phyloP scores from a whole-genome alignment of 139 green algal species.

The Auxenochlorella pyrenoidosa region DNA sequence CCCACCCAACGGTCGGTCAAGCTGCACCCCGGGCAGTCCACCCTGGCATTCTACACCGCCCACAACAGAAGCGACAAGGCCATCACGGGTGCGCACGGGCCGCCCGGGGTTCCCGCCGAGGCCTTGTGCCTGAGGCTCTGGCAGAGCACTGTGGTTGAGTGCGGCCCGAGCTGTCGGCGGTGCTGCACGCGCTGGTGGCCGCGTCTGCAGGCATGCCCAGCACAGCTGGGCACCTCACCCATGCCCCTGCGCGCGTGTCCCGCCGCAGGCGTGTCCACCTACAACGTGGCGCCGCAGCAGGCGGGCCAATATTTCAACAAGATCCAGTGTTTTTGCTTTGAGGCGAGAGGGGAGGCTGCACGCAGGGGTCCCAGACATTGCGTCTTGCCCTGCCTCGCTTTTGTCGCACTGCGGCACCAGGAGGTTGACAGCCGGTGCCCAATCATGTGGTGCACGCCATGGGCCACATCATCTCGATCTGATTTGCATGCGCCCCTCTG shows the following conservation, averaged over 20 bases:
- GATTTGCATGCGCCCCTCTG: neutral
- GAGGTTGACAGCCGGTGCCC: no score
- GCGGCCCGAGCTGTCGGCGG: no score
- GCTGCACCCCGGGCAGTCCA: slow-evolving; percentile 90
- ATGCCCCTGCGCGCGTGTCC: neutral
- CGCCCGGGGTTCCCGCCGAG: no score
- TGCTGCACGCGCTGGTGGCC: neutral
- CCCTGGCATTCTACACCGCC: slow-evolving; percentile 97
- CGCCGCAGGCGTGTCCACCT: slow-evolving; percentile 87
- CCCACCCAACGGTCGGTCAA: slow-evolving; percentile 83
- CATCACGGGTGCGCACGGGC: slow-evolving; percentile 58
- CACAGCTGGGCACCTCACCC: neutral
- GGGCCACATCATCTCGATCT: no score
- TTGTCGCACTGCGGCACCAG: no score
- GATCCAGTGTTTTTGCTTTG: slow-evolving; percentile 98
- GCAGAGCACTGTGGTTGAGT: no score
- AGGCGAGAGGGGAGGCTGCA: slow-evolving; percentile 43
- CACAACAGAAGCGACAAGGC: slow-evolving; percentile 81
- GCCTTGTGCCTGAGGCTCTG: no score
- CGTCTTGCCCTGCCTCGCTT: no score
- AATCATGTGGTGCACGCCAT: no score
- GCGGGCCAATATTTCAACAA: slow-evolving; percentile 99
- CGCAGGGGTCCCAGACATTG: no score
- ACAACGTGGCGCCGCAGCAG: slow-evolving; percentile 94
- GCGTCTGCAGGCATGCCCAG: no score